Percentiles rank a stretch among this genome's conserved stretches.
Evolutionary conservation across 108 stramenopile species (phyloP).

Genomic region (Pelagomonas calceolata): DNA sequence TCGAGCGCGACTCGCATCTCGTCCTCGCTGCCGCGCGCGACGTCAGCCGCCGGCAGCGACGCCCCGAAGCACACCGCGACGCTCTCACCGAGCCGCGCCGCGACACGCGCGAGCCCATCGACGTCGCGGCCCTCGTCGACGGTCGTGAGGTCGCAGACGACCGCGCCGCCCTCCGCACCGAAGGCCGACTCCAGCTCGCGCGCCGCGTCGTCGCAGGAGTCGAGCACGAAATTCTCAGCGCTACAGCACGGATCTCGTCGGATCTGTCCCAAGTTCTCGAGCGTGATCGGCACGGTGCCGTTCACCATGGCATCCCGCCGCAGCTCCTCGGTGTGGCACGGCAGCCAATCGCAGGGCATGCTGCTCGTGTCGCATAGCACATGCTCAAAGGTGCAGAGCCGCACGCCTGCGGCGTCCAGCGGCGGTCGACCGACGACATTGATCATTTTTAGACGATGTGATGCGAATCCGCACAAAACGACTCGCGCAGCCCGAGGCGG

Average conservation of each 20-base stretch:
- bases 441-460: too few relatives aligned
- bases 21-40: not conserved
- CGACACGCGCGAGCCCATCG: not conserved
- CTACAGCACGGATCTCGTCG: too few relatives aligned
- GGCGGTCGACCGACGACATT: too few relatives aligned
- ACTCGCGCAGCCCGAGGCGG: too few relatives aligned
- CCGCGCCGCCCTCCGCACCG: not conserved
- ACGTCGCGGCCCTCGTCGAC: conserved; percentile 1
- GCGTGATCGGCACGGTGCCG: too few relatives aligned
- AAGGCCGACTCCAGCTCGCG: not conserved
- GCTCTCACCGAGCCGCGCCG: not conserved
- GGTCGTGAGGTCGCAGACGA: not conserved
- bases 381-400: not conserved
- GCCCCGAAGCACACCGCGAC: not conserved
- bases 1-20: not conserved
- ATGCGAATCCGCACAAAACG: too few relatives aligned
- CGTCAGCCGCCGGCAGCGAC: not conserved
- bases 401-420: too few relatives aligned
- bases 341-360: too few relatives aligned
- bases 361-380: not conserved
- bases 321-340: too few relatives aligned
- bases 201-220: not conserved
- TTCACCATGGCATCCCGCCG: too few relatives aligned
- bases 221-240: not conserved
- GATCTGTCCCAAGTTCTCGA: too few relatives aligned